These are phyloP conservation scores for Mycena epipterygia DNA, from an alignment of 768 basidiomycete genomes.

Conservation along the genomic window DNA sequence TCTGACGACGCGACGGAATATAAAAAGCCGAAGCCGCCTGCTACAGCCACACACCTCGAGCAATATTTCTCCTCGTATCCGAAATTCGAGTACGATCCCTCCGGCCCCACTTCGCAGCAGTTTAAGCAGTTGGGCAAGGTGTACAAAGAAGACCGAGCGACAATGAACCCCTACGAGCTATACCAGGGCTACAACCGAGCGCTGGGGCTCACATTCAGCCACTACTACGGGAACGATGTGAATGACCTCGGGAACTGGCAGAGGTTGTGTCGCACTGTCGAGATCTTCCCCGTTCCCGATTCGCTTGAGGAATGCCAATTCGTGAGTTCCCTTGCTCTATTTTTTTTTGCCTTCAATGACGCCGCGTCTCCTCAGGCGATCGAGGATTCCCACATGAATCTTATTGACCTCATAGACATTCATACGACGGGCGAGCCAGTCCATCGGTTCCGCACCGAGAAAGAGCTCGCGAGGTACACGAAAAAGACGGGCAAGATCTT, in stretches of 20 bases:
- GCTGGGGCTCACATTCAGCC: slow-evolving; percentile 15
- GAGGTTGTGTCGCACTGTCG: slow-evolving; percentile 19
- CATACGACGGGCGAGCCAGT: slow-evolving; percentile 21
- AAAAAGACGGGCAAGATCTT: slow-evolving; percentile 43
- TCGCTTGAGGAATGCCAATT: slow-evolving; percentile 41
- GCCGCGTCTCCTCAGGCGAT: slow-evolving; percentile 42
- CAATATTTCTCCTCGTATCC: slow-evolving; percentile 27
- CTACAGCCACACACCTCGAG: slow-evolving; percentile 13
- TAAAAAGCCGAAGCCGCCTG: slow-evolving; percentile 10
- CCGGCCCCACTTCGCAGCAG: slow-evolving; percentile 24
- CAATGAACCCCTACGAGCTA: no score
- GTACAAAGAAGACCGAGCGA: background rate
- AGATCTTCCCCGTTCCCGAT: slow-evolving; percentile 34
- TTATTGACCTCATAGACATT: slow-evolving; percentile 53
- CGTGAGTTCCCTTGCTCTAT: slow-evolving; percentile 34
- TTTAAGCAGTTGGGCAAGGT: slow-evolving; percentile 1
- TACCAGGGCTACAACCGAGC: slow-evolving; percentile 3
- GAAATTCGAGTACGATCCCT: slow-evolving; percentile 25
- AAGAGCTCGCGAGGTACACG: slow-evolving; percentile 50
- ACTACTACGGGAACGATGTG: slow-evolving; percentile 23
- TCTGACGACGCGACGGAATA: background rate
- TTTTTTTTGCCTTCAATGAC: background rate
- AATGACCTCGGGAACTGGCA: slow-evolving; percentile 26
- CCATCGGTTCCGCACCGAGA: slow-evolving; percentile 41
- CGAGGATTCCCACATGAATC: slow-evolving; percentile 50